phyloP scores from a whole-genome alignment of 345 rosid species.

The Citrus trifoliata region DNA sequence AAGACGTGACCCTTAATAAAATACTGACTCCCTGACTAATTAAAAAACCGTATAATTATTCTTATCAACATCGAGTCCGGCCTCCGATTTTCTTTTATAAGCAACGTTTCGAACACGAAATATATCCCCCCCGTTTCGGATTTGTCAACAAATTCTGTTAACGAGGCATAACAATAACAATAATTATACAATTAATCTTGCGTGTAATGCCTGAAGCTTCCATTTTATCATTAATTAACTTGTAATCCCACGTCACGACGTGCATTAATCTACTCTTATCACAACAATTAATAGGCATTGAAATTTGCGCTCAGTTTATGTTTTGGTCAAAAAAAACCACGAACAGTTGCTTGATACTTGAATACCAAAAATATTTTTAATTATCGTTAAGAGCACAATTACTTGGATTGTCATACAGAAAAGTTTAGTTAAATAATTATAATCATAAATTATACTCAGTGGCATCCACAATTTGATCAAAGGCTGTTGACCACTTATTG shows the following conservation, averaged over 20 bases:
- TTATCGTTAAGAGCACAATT: too few relatives aligned
- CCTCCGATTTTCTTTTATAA: neutral
- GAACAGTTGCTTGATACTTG: neutral
- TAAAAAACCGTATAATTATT: neutral
- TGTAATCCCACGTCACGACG: neutral
- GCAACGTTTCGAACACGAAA: constrained; percentile 20
- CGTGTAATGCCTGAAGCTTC: neutral
- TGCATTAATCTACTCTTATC: too few relatives aligned
- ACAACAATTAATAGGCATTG: neutral
- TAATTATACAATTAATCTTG: neutral
- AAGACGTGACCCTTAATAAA: neutral
- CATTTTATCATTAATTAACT: neutral
- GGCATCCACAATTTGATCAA: neutral
- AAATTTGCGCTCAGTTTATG: neutral
- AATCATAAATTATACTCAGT: neutral
- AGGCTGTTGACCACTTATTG: too few relatives aligned
- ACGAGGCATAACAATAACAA: neutral
- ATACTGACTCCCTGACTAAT: too few relatives aligned
- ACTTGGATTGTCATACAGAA: too few relatives aligned
- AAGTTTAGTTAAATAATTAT: too few relatives aligned
- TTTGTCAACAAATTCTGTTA: neutral
- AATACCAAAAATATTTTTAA: neutral
- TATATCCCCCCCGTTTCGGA: constrained; percentile 3
- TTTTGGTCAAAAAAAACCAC: neutral
- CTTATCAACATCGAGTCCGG: neutral